Percentiles rank a stretch among this genome's conserved stretches.
phyloP scores from a whole-genome alignment of 2,329 filamentous ascomycete species.

The Clonostachys byssicola region DNA sequence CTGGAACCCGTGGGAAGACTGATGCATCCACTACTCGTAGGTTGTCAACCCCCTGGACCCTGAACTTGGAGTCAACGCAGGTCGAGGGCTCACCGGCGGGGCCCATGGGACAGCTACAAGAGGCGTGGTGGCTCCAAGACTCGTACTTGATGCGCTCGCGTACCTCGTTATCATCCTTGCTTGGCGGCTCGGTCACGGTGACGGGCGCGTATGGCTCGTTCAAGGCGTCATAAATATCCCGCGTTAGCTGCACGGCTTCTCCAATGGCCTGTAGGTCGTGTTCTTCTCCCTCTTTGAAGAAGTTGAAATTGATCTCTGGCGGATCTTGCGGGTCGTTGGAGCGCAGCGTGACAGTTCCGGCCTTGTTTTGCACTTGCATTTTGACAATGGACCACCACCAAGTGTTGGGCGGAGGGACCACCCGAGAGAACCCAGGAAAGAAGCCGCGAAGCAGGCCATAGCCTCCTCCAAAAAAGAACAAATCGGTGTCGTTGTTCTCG shows the following conservation, averaged over 20 bases:
- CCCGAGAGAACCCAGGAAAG: constrained; percentile 38
- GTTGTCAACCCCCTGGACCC: constrained; percentile 38
- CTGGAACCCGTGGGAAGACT: constrained; percentile 10
- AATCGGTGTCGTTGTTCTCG: constrained; percentile 35
- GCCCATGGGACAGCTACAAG: constrained; percentile 23
- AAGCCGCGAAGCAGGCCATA: constrained; percentile 47
- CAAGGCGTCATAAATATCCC: constrained; percentile 24
- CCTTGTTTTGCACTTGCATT: constrained; percentile 54
- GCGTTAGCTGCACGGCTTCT: constrained; percentile 46
- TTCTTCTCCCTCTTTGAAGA: constrained; percentile 41
- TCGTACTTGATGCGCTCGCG: constrained; percentile 17
- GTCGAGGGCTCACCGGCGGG: constrained; percentile 20
- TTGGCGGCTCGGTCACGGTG: not conserved
- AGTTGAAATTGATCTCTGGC: constrained; percentile 58
- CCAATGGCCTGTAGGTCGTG: constrained; percentile 44
- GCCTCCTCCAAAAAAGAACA: constrained; percentile 51
- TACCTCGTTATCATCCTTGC: not conserved
- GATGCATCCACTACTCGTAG: constrained; percentile 41
- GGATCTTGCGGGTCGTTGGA: constrained; percentile 56
- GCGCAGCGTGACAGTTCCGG: constrained; percentile 55
- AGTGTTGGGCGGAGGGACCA: not conserved
- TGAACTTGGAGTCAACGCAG: constrained; percentile 43
- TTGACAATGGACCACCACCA: constrained; percentile 42
- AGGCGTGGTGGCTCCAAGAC: constrained; percentile 25
- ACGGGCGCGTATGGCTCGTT: constrained; percentile 6